phyloP scores from a whole-genome alignment of 129 eudicot species.

The Pseudognaphalium luteoalbum region DNA sequence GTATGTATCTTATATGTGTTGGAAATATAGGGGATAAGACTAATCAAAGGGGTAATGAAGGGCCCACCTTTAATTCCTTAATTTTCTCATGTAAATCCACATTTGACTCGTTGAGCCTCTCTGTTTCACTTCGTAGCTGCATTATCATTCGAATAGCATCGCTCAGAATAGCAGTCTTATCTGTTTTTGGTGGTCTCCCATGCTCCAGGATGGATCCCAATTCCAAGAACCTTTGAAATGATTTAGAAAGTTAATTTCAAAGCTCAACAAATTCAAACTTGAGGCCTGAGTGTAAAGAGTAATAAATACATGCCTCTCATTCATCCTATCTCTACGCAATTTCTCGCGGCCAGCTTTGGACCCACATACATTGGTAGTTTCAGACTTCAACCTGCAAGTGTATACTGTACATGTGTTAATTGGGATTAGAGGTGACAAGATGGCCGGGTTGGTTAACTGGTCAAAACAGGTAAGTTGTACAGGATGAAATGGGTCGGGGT shows the following conservation, averaged over 20 bases:
- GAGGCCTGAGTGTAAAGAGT: not conserved
- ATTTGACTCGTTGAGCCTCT: conserved; percentile 58
- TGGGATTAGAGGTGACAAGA: not conserved
- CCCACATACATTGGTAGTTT: conserved; percentile 46
- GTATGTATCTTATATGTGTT: not conserved
- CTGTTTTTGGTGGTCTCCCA: conserved; percentile 74
- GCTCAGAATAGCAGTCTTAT: conserved; percentile 59
- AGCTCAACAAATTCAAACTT: not conserved
- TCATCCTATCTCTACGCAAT: conserved; percentile 63
- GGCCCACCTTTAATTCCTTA: conserved; percentile 63
- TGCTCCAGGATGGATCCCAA: conserved; percentile 68
- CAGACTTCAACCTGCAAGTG: conserved; percentile 53
- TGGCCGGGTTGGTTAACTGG: not conserved
- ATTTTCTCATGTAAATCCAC: conserved; percentile 63
- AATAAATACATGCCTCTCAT: conserved; percentile 58
- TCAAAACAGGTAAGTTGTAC: not conserved
- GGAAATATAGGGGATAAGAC: not conserved
- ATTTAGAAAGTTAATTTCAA: conserved; percentile 18
- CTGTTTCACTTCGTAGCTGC: conserved; percentile 60
- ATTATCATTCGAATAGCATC: conserved; percentile 73
- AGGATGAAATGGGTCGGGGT: not conserved
- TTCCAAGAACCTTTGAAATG: conserved; percentile 62
- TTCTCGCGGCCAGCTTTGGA: conserved; percentile 81
- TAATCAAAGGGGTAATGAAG: not conserved
- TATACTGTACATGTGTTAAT: conserved; percentile 24